Evolutionary conservation across 1,284 basidiomycete genomes (phyloP), one percentile per base, ranked within the genome.

Genomic region (Tilletia setariae): DNA sequence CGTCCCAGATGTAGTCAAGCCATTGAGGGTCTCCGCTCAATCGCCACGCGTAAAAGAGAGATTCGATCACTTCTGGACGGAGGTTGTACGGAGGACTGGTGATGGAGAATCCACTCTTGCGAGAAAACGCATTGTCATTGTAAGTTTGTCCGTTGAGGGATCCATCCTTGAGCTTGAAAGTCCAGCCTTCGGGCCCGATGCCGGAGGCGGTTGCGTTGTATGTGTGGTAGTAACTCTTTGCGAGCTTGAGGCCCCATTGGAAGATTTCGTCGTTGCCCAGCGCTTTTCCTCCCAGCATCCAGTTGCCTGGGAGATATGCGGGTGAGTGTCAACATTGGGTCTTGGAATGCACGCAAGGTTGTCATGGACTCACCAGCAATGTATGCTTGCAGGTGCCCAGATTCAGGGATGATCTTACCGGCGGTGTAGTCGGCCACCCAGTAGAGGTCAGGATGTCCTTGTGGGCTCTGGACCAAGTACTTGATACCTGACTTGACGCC

Each of bases 41-140:
- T 19, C 79, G 72, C 44, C 73, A 80, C 23, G 72, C 70, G 64
- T 74, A 74, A 53, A 75, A 75, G 32, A 78, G 70, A 23, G 70
- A 73, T 66, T 80, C 77, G 67, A 79, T 67, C 62, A 79, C 76
- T 65, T 80, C 79, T 8, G 79, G 79, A 0, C 79, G 66, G 1
- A 80, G 65, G 21, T 75, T 66, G 68, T 79, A 80, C 61, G 68
- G 67, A n/a, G 67, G 64, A 23, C 69, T 62, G 30, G 70, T 70
- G 66, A 74, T 75, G 59, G 74, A 70, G 69, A 78, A 79, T 6
- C 78, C 78, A 49, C 72, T 59, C 42, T 71, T 4, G 7, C 53
- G 19, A 67, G 78, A 79, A 65, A 76, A 76, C 9, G 47, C 43
- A 1, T 9, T 4, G 51, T 78, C 40, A 19, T 67, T 67, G 72